Conservation (phyloP, 2,329 filamentous ascomycete species). For the Ophiocordyceps sinensis region DNA sequence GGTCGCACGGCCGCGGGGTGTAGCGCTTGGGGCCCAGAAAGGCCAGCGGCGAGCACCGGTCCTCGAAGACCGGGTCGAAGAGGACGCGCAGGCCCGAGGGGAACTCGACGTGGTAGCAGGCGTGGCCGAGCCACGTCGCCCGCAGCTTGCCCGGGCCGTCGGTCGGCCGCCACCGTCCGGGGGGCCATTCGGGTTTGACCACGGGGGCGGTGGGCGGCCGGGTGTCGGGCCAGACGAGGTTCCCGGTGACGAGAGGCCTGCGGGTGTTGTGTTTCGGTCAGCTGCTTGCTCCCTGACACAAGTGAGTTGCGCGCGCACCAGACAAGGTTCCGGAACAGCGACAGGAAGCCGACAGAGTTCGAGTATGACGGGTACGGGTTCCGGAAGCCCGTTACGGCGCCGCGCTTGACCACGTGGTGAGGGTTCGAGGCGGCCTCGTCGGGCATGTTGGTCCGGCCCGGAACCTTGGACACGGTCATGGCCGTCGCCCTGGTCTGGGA, state of each 20-base stretch:
- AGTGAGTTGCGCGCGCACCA: conserved; percentile 21
- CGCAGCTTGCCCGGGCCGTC: conserved; percentile 39
- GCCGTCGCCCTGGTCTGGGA: not conserved
- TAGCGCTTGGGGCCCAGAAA: conserved; percentile 62
- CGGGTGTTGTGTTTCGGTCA: too few species aligned
- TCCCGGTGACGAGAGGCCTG: conserved; percentile 25
- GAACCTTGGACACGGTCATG: conserved; percentile 19
- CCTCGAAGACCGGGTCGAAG: conserved; percentile 87
- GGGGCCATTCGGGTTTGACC: conserved; percentile 51
- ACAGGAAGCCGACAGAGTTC: conserved; percentile 7
- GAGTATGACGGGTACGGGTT: conserved; percentile 36
- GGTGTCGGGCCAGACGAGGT: conserved; percentile 39
- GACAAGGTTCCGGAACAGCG: conserved; percentile 17
- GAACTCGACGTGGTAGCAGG: conserved; percentile 87
- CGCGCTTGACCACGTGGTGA: conserved; percentile 31
- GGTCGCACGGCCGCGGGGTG: conserved; percentile 60
- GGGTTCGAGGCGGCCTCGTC: conserved; percentile 28
- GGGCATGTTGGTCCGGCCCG: conserved; percentile 19
- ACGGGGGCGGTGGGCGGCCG: conserved; percentile 52
- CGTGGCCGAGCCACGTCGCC: conserved; percentile 90
- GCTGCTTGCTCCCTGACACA: too few species aligned
- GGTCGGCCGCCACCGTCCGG: conserved; percentile 36
- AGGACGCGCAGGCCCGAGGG: conserved; percentile 73
- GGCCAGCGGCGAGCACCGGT: conserved; percentile 65
- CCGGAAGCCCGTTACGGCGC: conserved; percentile 27